Base-by-base conservation (phyloP, 2,329 filamentous ascomycete species). In the Ophiostoma perfectum region DNA sequence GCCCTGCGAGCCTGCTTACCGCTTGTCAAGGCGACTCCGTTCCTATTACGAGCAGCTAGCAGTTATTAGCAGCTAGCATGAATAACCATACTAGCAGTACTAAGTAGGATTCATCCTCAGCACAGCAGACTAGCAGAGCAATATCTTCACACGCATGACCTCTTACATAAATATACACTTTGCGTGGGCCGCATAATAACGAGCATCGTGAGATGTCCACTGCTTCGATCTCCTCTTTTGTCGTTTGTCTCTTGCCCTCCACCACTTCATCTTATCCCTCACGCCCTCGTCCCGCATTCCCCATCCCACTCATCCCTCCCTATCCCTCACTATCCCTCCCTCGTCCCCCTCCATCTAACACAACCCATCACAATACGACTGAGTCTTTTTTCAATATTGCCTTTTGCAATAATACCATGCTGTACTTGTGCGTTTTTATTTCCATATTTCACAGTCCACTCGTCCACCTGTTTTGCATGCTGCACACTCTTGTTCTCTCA, bases 81-180 rank as follows among this genome's bases (percentile, higher is more conserved):
- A 27, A 27, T 27, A 27, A 27, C 27, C 27, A 27, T 27, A 27
- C 27, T 27, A 27, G 27, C 27, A 47, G 14, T 47, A 47, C 45
- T 0, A 5, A 47, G 45, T n/a, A 55, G n/a, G 4, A 55, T 44
- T 44, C 12, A 12, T 44, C 8, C 27, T 55, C 49, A 55, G 27
- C 49, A 55, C n/a, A 55, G n/a, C 49, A 55, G 49, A 27, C 27
- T 27, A 27, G 27, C 27, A 55, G n/a, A 52, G 49, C 12, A 44
- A 44, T 9, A 55, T 49, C 14, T 27, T 27, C 18, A 55, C n/a
- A 55, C 49, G 49, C 49, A 55, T 36, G 49, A 55, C 49, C 49
- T 55, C 49, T 36, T 36, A 55, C 49, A 55, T 27, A 55, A 55
- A 55, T 27, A 55, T 55, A 55, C 49, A 55, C 49, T 55, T 55